A percentile compares a stretch with the other conserved stretches of the same genome.
Conservation (phyloP, 129 eudicot species). For the Flaveria trinervia region DNA sequence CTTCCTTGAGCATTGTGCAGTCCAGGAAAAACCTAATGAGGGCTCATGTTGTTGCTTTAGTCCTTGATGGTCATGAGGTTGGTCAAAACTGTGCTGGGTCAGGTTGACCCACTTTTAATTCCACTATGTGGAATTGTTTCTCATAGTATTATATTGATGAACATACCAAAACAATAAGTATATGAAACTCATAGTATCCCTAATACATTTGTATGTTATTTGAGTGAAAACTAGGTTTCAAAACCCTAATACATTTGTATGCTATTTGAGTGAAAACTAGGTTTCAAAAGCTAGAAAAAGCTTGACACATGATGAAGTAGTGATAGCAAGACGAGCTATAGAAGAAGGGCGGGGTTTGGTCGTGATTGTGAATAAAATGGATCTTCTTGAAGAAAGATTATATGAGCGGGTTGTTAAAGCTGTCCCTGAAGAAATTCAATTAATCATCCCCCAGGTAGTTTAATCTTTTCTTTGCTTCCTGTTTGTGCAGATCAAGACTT, state of each 20-base stretch:
- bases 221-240: too few species aligned
- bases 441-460: constrained; percentile 88
- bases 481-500: not conserved
- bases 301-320: constrained; percentile 95
- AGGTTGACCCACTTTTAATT: not conserved
- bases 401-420: constrained; percentile 63
- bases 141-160: not conserved
- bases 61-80: constrained; percentile 95
- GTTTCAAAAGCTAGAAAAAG: constrained; percentile 72
- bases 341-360: constrained; percentile 98
- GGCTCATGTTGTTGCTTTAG: constrained; percentile 94
- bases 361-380: constrained; percentile 96
- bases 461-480: not conserved
- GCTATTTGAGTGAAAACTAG: too few species aligned
- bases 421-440: constrained; percentile 92
- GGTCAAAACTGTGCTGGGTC: constrained; percentile 11
- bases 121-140: not conserved
- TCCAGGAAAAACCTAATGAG: constrained; percentile 90
- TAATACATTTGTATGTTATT: constrained; percentile 11
- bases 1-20: constrained; percentile 89
- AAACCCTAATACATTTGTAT: too few species aligned
- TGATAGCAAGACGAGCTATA: constrained; percentile 85
- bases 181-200: not conserved
- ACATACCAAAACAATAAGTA: not conserved
- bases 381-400: constrained; percentile 64